Evolutionary conservation across 441 rosid genomes (phyloP), one percentile per base, ranked within the genome.

Genomic region (Flueggea neowawraea): DNA sequence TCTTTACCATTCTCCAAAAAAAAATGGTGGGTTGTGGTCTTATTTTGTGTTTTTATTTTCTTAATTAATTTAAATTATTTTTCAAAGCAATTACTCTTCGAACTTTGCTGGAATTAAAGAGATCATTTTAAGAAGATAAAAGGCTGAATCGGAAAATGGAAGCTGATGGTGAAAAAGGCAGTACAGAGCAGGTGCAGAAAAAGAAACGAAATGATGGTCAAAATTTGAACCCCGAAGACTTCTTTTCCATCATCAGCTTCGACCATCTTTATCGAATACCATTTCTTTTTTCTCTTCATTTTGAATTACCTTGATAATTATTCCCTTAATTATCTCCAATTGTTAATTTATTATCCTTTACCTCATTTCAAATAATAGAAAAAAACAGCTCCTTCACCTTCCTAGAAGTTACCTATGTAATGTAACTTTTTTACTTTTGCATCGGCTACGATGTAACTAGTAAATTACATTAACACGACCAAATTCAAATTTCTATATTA

Each of bases 1-100:
- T 83, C 91, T 88, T 88, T 88, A 83, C 81, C 95, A 75, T 61
- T 80, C 81, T 85, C 89, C 91, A 74, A 88, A 74, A 83, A 74
- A 83, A 70, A 76, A 59, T 78, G 75, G 79, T 74, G 81, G 75
- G 66, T 69, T 64, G 43, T 66, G 60, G 33, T 64, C 63, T 62
- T 58, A 49, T 66, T 31, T 55, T 55, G 16, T 68, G 2, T 39
- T 16, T 31, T 28, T 36, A 14, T 12, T 22, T 57, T 0, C 15
- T n/a, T 22, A 6, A 53, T 53, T 9, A 53, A 51, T 53, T 16
- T 53, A 5, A n/a, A n/a, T 16, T 53, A 51, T 15, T 16, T 47
- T 47, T 9, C 50, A 1, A 47, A 10, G 50, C 7, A 36, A 36
- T 57, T 50, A 39, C 47, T 12, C 5, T 49, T 36, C 9, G 41